Percentiles rank a stretch among this genome's conserved stretches.
Evolutionary conservation across 345 rosid genomes (phyloP).

Genomic region (Lepidium aucheri): DNA sequence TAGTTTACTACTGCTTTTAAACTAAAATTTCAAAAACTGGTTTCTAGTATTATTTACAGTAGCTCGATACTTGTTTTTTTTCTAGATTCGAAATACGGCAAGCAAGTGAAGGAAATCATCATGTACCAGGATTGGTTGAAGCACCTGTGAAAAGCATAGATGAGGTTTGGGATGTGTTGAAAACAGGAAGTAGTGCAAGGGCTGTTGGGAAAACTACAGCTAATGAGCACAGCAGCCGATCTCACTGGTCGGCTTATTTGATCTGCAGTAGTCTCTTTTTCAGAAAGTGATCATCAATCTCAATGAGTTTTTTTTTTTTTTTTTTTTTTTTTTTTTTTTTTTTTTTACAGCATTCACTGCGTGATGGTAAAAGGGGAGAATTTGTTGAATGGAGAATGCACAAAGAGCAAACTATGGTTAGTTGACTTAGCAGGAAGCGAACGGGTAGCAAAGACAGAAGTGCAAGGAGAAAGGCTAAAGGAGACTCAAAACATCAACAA

Average conservation of each 20-base stretch:
- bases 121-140: conserved; percentile 85
- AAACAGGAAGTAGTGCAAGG: conserved; percentile 83
- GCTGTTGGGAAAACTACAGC: conserved; percentile 89
- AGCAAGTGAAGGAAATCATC: conserved; percentile 70
- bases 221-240: conserved; percentile 92
- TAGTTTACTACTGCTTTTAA: not conserved
- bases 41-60: not conserved
- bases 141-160: conserved; percentile 66
- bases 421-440: conserved; percentile 99
- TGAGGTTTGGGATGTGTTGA: conserved; percentile 91
- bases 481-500: conserved; percentile 93
- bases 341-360: conserved; percentile 60
- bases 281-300: not conserved
- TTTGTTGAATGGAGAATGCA: conserved; percentile 75
- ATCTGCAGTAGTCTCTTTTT: not conserved
- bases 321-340: not conserved
- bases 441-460: conserved; percentile 90
- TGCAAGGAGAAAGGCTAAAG: conserved; percentile 88
- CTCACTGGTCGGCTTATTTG: conserved; percentile 65
- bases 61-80: not conserved
- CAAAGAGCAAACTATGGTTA: conserved; percentile 91
- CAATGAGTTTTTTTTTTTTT: not conserved
- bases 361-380: conserved; percentile 90
- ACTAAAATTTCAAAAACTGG: not conserved
- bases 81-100: conserved; percentile 81